phyloP scores from a whole-genome alignment of 345 rosid species.

The Murraya koenigii region DNA sequence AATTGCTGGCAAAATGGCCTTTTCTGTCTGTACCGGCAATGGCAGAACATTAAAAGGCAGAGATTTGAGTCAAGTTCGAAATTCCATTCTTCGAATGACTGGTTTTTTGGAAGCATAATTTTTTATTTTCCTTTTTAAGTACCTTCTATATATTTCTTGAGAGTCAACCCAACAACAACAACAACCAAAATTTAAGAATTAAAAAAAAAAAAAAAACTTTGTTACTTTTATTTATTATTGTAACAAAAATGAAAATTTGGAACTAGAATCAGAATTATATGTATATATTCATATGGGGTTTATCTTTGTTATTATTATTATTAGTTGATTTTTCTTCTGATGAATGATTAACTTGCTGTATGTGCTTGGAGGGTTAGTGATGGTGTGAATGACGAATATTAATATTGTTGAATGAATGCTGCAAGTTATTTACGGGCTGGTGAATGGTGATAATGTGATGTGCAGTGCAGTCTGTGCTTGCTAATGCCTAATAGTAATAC shows the following conservation, averaged over 20 bases:
- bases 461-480: background rate
- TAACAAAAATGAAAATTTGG: background rate
- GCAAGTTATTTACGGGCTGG: constrained; percentile 4
- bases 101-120: constrained; percentile 74
- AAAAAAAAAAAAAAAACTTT: too few relatives aligned
- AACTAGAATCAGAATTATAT: background rate
- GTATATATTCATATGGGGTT: background rate
- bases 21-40: constrained; percentile 68
- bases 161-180: background rate
- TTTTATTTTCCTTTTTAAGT: background rate
- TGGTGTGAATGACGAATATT: background rate
- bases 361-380: constrained; percentile 2
- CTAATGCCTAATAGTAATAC: background rate
- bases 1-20: constrained; percentile 62
- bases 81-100: constrained; percentile 78
- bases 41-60: constrained; percentile 89
- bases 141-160: background rate
- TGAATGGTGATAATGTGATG: background rate
- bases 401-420: background rate
- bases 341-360: background rate
- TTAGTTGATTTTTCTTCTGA: background rate
- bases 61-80: constrained; percentile 69
- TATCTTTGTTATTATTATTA: background rate
- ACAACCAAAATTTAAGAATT: background rate
- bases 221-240: background rate